phyloP scores from a whole-genome alignment of 768 basidiomycete genomes.

The Kwoniella sp. region DNA sequence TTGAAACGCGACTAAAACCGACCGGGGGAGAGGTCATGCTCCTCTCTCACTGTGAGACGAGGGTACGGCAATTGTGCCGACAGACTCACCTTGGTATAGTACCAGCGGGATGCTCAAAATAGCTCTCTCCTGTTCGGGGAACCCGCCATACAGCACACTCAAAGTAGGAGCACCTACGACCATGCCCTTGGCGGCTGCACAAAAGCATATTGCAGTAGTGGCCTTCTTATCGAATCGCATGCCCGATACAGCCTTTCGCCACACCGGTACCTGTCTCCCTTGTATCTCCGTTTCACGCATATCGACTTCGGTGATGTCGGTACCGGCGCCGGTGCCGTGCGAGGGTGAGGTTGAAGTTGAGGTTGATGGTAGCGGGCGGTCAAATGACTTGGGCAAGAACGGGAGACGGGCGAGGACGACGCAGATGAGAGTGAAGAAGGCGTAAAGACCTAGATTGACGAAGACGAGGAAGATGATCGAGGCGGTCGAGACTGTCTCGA shows the following conservation, averaged over 20 bases:
- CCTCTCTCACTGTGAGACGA: neutral
- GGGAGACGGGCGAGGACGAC: conserved; percentile 39
- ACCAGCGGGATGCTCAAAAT: conserved; percentile 49
- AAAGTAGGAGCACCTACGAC: conserved; percentile 49
- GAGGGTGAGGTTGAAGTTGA: neutral
- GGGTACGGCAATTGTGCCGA: neutral
- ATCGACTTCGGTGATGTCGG: neutral
- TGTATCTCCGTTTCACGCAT: neutral
- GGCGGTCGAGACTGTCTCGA: conserved; percentile 37
- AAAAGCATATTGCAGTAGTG: conserved; percentile 52
- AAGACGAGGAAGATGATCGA: conserved; percentile 43
- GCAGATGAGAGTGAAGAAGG: conserved; percentile 35
- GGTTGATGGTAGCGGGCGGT: neutral
- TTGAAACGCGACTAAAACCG: no score
- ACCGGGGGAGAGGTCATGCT: neutral
- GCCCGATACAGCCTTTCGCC: conserved; percentile 9
- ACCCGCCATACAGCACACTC: conserved; percentile 50
- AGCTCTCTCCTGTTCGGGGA: conserved; percentile 37
- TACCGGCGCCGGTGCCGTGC: neutral
- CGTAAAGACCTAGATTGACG: conserved; percentile 38
- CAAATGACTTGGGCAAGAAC: conserved; percentile 23
- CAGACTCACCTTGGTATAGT: conserved; percentile 55
- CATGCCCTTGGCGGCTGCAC: conserved; percentile 51
- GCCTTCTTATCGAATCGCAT: conserved; percentile 42
- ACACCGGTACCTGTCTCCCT: neutral